phyloP scores from a whole-genome alignment of 2,329 filamentous ascomycete species.

The Claviceps cyperi region DNA sequence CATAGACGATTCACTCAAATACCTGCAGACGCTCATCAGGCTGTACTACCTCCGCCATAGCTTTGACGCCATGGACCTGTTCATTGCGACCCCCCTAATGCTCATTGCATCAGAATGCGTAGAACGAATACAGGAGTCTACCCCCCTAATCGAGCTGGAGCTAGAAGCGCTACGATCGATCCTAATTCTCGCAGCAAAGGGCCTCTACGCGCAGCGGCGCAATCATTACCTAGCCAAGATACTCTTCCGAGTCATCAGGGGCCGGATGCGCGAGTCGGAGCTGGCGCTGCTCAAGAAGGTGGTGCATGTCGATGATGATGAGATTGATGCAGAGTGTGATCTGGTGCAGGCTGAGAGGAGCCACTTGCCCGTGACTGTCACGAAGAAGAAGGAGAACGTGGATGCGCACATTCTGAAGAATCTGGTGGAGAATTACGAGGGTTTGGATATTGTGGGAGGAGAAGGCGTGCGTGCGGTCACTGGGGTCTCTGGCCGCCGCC shows the following conservation, averaged over 20 bases:
- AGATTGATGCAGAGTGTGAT: conserved; percentile 8
- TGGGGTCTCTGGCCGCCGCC: too few species aligned
- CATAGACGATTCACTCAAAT: conserved; percentile 10
- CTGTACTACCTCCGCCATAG: conserved; percentile 19
- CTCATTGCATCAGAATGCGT: conserved; percentile 9
- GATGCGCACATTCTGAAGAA: conserved; percentile 11
- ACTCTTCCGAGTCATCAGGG: conserved; percentile 19
- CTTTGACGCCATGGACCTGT: conserved; percentile 17
- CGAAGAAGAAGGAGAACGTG: conserved; percentile 14
- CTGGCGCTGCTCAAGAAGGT: conserved; percentile 8
- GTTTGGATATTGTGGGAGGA: conserved; percentile 4
- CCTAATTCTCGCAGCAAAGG: conserved; percentile 20
- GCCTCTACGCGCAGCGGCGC: conserved; percentile 9
- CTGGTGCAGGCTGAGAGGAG: conserved; percentile 15
- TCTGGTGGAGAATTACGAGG: conserved; percentile 10
- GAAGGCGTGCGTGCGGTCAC: neutral
- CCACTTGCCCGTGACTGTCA: conserved; percentile 17
- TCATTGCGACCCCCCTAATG: conserved; percentile 20
- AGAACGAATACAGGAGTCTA: conserved; percentile 11
- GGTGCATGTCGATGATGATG: conserved; percentile 9
- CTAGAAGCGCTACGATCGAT: conserved; percentile 17
- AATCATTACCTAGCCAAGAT: conserved; percentile 18
- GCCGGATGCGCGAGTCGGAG: conserved; percentile 19
- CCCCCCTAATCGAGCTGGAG: conserved; percentile 5
- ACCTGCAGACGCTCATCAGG: conserved; percentile 13